Evolutionary conservation across 2,329 filamentous ascomycete species (phyloP).

Genomic region (Penicillium sp.): DNA sequence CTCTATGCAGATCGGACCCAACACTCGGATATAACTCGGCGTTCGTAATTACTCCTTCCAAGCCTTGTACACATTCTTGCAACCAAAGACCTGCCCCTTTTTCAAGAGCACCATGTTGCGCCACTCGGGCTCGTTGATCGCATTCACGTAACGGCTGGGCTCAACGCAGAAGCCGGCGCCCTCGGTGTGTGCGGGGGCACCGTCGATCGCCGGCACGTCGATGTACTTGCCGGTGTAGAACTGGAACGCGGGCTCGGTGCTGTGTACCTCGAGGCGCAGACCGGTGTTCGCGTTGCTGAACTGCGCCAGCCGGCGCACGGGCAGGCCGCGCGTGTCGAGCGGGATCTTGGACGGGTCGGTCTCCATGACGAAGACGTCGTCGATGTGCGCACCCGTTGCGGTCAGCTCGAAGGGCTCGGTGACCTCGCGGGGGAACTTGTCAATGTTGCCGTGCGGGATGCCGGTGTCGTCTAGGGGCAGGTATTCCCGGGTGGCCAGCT

Average conservation of each 20-base stretch:
- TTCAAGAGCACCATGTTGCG: slow-evolving; percentile 74
- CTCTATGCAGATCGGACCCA: neutral
- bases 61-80: slow-evolving; percentile 75
- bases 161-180: slow-evolving; percentile 88
- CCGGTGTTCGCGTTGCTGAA: slow-evolving; percentile 72
- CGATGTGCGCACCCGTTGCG: slow-evolving; percentile 70
- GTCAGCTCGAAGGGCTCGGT: slow-evolving; percentile 70
- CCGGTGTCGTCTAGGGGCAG: slow-evolving; percentile 70
- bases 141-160: slow-evolving; percentile 87
- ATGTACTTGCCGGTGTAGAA: slow-evolving; percentile 92
- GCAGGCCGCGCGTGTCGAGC: slow-evolving; percentile 63
- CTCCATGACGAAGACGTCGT: slow-evolving; percentile 86
- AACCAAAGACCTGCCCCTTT: slow-evolving; percentile 80
- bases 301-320: slow-evolving; percentile 66
- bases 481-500: slow-evolving; percentile 60
- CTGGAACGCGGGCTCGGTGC: slow-evolving; percentile 94
- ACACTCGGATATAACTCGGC: neutral
- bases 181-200: slow-evolving; percentile 61
- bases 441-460: slow-evolving; percentile 71
- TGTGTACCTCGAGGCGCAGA: slow-evolving; percentile 80
- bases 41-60: slow-evolving; percentile 63
- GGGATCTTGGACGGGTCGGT: slow-evolving; percentile 58
- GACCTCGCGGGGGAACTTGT: slow-evolving; percentile 61
- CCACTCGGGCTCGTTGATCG: slow-evolving; percentile 78
- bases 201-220: slow-evolving; percentile 64